A percentile compares a stretch with the other conserved stretches of the same genome.
These are phyloP conservation scores for Cryptococcus sp. DNA, from an alignment of 1,284 basidiomycete genomes.

Conservation along the genomic window DNA sequence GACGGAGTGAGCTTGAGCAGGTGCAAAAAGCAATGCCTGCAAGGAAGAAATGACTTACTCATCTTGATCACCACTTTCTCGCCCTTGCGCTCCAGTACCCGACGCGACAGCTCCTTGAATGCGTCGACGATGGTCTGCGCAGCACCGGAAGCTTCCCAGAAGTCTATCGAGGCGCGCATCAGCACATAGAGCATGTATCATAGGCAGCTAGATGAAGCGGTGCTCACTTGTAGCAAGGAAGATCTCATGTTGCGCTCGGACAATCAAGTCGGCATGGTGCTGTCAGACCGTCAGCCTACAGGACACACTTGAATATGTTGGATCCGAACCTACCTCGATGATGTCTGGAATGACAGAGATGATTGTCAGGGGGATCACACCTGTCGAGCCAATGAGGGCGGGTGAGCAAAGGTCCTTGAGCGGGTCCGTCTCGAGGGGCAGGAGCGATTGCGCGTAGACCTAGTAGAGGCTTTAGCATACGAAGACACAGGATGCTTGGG, in stretches of 20 bases:
- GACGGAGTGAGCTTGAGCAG: neutral
- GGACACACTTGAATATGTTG: neutral
- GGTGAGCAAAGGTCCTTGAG: constrained; percentile 38
- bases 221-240: constrained; percentile 40
- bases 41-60: constrained; percentile 20
- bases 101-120: constrained; percentile 32
- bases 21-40: neutral
- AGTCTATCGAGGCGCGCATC: constrained; percentile 17
- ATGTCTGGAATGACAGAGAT: constrained; percentile 41
- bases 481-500: neutral
- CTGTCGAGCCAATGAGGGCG: constrained; percentile 26
- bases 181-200: neutral
- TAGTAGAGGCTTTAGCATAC: neutral
- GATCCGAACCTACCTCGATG: constrained; percentile 20
- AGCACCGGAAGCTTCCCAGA: constrained; percentile 38
- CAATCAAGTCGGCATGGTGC: constrained; percentile 39
- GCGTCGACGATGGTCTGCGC: constrained; percentile 34
- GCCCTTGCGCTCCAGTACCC: constrained; percentile 27
- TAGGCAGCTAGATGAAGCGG: neutral
- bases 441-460: constrained; percentile 34
- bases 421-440: constrained; percentile 29
- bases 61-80: constrained; percentile 40
- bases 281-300: neutral
- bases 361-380: constrained; percentile 35
- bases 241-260: constrained; percentile 34